Evolutionary conservation across 2,329 filamentous ascomycete genomes (phyloP), one percentile per base, ranked within the genome.

Genomic region (Xylariaceae sp.): DNA sequence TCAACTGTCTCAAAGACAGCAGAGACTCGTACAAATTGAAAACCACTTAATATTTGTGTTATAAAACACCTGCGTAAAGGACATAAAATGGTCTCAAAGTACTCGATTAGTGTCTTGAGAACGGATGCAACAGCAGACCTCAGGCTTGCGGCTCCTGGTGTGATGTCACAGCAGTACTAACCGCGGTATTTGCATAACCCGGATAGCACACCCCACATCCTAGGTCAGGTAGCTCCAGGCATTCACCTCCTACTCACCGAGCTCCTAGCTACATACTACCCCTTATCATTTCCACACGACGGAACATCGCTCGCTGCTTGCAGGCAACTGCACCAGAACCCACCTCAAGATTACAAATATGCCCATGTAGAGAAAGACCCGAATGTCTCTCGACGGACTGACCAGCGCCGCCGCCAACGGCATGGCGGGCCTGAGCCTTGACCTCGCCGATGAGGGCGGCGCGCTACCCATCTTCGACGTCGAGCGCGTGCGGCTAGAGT

Each of bases 401-500:
- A 81, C 79, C 69, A 85, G 85, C 72, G 89, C 90, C 71, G 78
- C 82, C 60, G 78, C 73, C 64, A 64, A 66, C 59, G 75, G 79
- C 56, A 78, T 82, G 45, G 71, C 76, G 49, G 75, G 80, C 55
- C 65, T 77, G 39, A 56, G 63, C 47, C 71, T 78, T 49, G 75
- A 80, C 55, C 65, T 77, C 40, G 57, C 63, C 47, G 71, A 78
- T 49, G 78, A 83, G 54, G 74, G 82, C 42, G 11, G 22, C 22
- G 22, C 22, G 6, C 72, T 91, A 44, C 90, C 91, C 54, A 95
- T 98, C 67, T 98, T 98, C 73, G 87, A 93, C 62, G 83, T 97
- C 61, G 87, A 95, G 68, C 83, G 80, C 49, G 93, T 97, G 30
- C 85, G 94, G 71, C 81, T 97, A 49, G 87, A 93, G 64, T 98